phyloP scores from a whole-genome alignment of 768 basidiomycete genomes.

The Russula emetica region DNA sequence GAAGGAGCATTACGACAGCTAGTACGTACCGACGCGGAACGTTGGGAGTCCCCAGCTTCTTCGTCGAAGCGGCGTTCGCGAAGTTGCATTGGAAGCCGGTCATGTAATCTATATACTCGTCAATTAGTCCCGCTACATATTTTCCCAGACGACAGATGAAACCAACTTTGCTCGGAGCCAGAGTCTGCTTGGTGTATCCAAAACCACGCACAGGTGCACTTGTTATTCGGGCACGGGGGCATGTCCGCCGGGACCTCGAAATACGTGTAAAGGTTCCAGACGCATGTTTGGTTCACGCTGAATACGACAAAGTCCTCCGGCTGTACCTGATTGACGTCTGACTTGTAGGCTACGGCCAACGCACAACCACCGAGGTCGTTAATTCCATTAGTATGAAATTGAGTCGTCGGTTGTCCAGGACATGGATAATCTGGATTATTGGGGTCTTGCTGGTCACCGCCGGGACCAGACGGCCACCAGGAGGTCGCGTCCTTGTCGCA shows the following conservation, averaged over 20 bases:
- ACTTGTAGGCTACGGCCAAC: conserved; percentile 44
- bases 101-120: conserved; percentile 37
- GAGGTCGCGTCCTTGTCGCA: conserved; percentile 37
- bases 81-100: conserved; percentile 42
- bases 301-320: conserved; percentile 45
- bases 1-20: not conserved
- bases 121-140: not conserved
- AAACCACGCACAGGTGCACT: conserved; percentile 43
- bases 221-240: conserved; percentile 42
- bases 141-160: not conserved
- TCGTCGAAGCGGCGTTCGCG: conserved; percentile 32
- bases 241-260: conserved; percentile 42
- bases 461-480: conserved; percentile 27
- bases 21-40: conserved; percentile 34
- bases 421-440: conserved; percentile 30
- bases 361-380: conserved; percentile 39
- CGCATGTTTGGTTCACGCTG: conserved; percentile 42
- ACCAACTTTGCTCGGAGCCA: conserved; percentile 38
- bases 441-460: conserved; percentile 30
- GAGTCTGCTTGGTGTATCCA: conserved; percentile 40
- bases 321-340: conserved; percentile 35
- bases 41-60: conserved; percentile 35
- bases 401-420: conserved; percentile 24
- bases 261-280: conserved; percentile 39
- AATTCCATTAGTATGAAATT: conserved; percentile 34